Evolutionary conservation across 495 filamentous ascomycete species (phyloP).

Genomic region (Podospora pseudoanserina): DNA sequence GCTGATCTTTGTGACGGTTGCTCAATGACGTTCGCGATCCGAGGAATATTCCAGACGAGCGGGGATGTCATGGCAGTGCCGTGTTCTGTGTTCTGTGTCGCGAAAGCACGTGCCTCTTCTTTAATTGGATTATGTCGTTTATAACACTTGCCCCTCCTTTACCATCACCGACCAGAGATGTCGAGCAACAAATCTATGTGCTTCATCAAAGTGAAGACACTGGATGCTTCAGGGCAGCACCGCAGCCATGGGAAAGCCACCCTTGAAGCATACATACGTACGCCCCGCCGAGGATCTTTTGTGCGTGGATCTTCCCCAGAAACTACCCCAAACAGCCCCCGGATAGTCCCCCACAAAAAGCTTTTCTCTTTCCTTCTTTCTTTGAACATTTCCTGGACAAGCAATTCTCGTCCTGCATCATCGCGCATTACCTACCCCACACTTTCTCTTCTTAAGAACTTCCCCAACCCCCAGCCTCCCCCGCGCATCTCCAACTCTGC

Average conservation of each 20-base stretch:
- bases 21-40: constrained; percentile 10
- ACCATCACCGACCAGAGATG: neutral
- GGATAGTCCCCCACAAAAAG: neutral
- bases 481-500: neutral
- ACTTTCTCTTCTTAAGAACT: neutral
- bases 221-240: too few species aligned
- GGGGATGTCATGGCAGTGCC: neutral
- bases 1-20: neutral
- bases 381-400: neutral
- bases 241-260: too few species aligned
- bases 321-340: too few species aligned
- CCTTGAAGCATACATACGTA: neutral
- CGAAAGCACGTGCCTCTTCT: constrained; percentile 18
- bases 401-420: neutral
- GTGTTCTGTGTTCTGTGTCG: neutral
- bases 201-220: too few species aligned
- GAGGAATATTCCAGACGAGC: neutral
- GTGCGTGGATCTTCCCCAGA: neutral
- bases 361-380: neutral
- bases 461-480: neutral
- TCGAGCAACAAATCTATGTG: too few species aligned
- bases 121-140: constrained; percentile 12
- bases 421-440: neutral
- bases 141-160: neutral
- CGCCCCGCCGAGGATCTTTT: too few species aligned